phyloP scores from a whole-genome alignment of 805 yeast genomes.

The Brettanomyces naardenensis region DNA sequence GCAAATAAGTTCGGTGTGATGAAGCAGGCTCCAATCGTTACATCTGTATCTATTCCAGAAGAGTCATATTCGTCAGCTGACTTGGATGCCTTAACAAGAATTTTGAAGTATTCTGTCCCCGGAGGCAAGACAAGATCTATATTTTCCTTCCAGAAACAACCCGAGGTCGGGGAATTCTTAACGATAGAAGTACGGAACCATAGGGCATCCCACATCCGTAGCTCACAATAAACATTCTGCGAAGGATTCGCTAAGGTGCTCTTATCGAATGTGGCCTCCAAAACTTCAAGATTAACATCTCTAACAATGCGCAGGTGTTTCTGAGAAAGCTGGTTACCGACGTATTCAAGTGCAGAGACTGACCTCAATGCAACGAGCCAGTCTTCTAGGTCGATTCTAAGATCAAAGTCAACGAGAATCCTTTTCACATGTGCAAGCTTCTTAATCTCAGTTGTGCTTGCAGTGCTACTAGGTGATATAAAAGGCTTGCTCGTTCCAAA shows the following conservation, averaged over 20 bases:
- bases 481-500: not conserved
- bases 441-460: not conserved
- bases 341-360: slow-evolving; percentile 50
- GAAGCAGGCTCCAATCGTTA: slow-evolving; percentile 44
- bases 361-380: slow-evolving; percentile 67
- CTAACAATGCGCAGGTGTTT: slow-evolving; percentile 47
- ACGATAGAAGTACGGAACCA: slow-evolving; percentile 76
- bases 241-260: not conserved
- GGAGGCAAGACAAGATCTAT: slow-evolving; percentile 56
- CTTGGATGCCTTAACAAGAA: slow-evolving; percentile 30
- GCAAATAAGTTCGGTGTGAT: slow-evolving; percentile 44
- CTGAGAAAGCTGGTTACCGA: slow-evolving; percentile 16
- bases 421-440: slow-evolving; percentile 16
- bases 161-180: slow-evolving; percentile 36
- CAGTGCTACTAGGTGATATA: not conserved
- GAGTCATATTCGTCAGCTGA: slow-evolving; percentile 10
- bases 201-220: slow-evolving; percentile 61
- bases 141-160: slow-evolving; percentile 72
- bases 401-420: slow-evolving; percentile 53
- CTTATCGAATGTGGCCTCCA: slow-evolving; percentile 49
- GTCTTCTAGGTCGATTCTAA: slow-evolving; percentile 64
- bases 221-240: slow-evolving; percentile 51
- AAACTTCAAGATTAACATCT: slow-evolving; percentile 44
- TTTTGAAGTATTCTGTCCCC: slow-evolving; percentile 43
- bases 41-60: slow-evolving; percentile 24